phyloP scores from a whole-genome alignment of 2,329 filamentous ascomycete genomes.

The Shiraia bambusicola region DNA sequence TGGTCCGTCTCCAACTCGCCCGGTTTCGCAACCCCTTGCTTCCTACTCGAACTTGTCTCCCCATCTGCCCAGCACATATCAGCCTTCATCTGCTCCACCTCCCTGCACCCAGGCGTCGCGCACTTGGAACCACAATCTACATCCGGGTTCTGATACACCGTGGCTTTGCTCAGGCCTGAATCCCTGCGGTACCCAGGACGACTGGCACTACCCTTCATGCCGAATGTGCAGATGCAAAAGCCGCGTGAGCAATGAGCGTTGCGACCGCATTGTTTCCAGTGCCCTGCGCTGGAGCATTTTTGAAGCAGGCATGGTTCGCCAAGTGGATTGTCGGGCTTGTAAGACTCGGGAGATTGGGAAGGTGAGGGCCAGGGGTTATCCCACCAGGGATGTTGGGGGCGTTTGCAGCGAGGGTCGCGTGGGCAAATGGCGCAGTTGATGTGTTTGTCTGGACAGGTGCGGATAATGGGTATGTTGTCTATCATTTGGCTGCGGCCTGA shows the following conservation, averaged over 20 bases:
- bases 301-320: slow-evolving; percentile 5
- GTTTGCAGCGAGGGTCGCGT: slow-evolving; percentile 7
- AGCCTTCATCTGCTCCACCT: slow-evolving; percentile 9
- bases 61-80: slow-evolving; percentile 6
- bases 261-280: not conserved
- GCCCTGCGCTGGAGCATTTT: slow-evolving; percentile 2
- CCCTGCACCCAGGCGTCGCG: slow-evolving; percentile 9
- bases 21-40: not conserved
- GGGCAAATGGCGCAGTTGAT: slow-evolving; percentile 19
- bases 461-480: slow-evolving; percentile 8
- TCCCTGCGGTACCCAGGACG: slow-evolving; percentile 2
- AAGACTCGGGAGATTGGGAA: not conserved
- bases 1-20: not conserved
- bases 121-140: slow-evolving; percentile 11
- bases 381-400: not conserved
- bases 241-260: slow-evolving; percentile 5
- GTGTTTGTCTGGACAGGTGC: slow-evolving; percentile 5
- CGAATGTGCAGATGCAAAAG: slow-evolving; percentile 11
- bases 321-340: not conserved
- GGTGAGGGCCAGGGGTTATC: not conserved
- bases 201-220: slow-evolving; percentile 4
- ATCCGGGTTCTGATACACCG: slow-evolving; percentile 11
- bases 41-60: slow-evolving; percentile 1
- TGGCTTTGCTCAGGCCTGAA: slow-evolving; percentile 7
- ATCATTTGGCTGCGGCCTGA: slow-evolving; percentile 14